Base-by-base conservation (phyloP, 768 basidiomycete genomes). In the Suillus tomentosus region DNA sequence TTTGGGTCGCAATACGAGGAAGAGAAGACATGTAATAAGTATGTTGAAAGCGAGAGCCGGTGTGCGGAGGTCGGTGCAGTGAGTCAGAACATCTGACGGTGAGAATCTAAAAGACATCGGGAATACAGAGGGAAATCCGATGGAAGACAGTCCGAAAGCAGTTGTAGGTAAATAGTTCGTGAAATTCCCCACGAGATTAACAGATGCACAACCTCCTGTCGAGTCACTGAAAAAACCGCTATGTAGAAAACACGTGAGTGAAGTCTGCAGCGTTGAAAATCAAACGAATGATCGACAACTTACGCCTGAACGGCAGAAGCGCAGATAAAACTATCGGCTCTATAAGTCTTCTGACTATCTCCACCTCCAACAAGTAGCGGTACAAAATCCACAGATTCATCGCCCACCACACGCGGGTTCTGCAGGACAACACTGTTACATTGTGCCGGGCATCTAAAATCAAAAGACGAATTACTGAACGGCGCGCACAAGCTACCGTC, bases 321-420 rank as follows among this genome's bases (percentile, higher is more conserved):
- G 73, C 94, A 95, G 43, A 95, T 85, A 73, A 95, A 95, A 62
- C 83, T 87, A 73, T 95, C 94, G 2, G 87, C 92, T 70, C 94
- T 83, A 70, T 95, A 95, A 5, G 92, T 94, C 47, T 72, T 71
- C 55, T 87, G 80, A 0, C 65, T 65, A 76, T 94, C 92, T 3
- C 93, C 92, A 19, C 94, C 94, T n/a, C 94, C 94, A 2, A 95
- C 89, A 55, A 95, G 81, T 27, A 95, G 79, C 8, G 93, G 92
- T 24, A 85, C 82, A 67, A 86, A 91, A 54, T 84, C 85, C 42
- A 88, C 80, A 66, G 88, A 80, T 62, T 85, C 76, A 57, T 85
- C 74, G 27, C 94, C 94, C 31, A 96, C 82, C 0, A 90, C 85
- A 59, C 91, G 81, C 17, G 88, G 86, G 71, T 94, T 94, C 68